Conservation (phyloP, 2,329 filamentous ascomycete species). For the Passalora sequoiae region DNA sequence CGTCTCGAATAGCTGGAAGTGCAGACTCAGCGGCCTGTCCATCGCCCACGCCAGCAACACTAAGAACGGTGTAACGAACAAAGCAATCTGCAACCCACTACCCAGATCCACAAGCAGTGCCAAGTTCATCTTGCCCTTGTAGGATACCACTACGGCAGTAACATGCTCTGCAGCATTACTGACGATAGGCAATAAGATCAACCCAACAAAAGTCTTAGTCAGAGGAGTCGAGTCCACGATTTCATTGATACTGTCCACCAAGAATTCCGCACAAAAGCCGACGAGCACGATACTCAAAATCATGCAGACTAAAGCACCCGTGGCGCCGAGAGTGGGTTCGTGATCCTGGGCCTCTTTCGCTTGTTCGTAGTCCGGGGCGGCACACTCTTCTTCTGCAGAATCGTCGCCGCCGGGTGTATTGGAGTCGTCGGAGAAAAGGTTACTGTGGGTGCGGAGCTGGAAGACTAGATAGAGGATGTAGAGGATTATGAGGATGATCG, state of each 20-base stretch:
- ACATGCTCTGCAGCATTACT: constrained; percentile 54
- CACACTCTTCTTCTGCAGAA: constrained; percentile 25
- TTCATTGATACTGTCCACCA: constrained; percentile 50
- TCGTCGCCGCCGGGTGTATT: constrained; percentile 25
- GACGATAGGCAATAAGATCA: constrained; percentile 53
- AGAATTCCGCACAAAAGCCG: constrained; percentile 48
- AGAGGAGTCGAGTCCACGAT: constrained; percentile 49
- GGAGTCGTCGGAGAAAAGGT: constrained; percentile 42
- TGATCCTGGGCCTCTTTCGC: constrained; percentile 1
- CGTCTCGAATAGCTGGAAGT: constrained; percentile 85
- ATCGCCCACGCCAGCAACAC: constrained; percentile 54
- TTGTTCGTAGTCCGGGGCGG: constrained; percentile 9
- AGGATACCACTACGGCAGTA: constrained; percentile 51
- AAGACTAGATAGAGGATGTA: constrained; percentile 53
- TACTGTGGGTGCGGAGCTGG: constrained; percentile 47
- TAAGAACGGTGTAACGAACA: constrained; percentile 54
- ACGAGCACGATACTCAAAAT: constrained; percentile 45
- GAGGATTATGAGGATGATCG: constrained; percentile 48
- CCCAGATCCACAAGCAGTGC: constrained; percentile 52
- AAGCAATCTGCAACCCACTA: constrained; percentile 51
- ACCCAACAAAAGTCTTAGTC: constrained; percentile 52
- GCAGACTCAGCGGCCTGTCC: constrained; percentile 55
- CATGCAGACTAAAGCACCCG: constrained; percentile 42
- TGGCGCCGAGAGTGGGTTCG: constrained; percentile 34
- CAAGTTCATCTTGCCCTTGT: constrained; percentile 54